Evolutionary conservation across 1,139 yeast species (phyloP), one percentile per base, ranked within the genome.

Genomic region (Yamadazyma dendronema): DNA sequence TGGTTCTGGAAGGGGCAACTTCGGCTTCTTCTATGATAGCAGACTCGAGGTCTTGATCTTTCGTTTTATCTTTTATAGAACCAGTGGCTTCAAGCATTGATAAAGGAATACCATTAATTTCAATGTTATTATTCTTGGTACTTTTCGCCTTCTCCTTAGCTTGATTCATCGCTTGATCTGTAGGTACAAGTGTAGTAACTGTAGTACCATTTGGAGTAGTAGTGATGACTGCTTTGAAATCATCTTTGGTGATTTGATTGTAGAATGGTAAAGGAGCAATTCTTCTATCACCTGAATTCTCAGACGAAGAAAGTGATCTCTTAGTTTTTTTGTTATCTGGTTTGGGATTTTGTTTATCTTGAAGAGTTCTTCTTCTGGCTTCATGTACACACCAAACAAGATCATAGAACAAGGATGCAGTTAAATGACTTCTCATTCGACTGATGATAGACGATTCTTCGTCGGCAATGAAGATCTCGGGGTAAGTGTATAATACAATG

Each of bases 141-240:
- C 30, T 30, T 28, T 77, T 77, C 1, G 82, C 83, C 24, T 77
- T 74, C 39, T 79, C 79, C 36, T 68, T 62, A 1, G 80, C 76
- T 57, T 79, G 72, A 47, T 57, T 58, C 69, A 85, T 72, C 0
- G 94, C 94, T 48, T 76, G 79, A 52, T 82, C 85, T 0, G 96
- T 87, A 2, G 96, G 96, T 1, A 88, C 92, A 47, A 89, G 72
- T 0, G 92, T 88, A 0, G 96, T 88, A 15, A 88, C 74, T 0
- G 96, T 87, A 0, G 97, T 89, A 40, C 97, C 97, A 50, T 87
- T 87, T 2, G 96, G 96, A 0, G 96, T 84, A 0, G 95, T 88
- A 2, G 88, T 81, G 1, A 90, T 83, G 17, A 85, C 80, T 0
- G 96, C 84, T 35, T 83, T 82, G 63, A 88, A 89, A 58, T 87